Percentiles rank a stretch among this genome's conserved stretches.
These are phyloP conservation scores for Phytophthora cajani DNA, from an alignment of 352 stramenopile genomes.

Conservation along the genomic window DNA sequence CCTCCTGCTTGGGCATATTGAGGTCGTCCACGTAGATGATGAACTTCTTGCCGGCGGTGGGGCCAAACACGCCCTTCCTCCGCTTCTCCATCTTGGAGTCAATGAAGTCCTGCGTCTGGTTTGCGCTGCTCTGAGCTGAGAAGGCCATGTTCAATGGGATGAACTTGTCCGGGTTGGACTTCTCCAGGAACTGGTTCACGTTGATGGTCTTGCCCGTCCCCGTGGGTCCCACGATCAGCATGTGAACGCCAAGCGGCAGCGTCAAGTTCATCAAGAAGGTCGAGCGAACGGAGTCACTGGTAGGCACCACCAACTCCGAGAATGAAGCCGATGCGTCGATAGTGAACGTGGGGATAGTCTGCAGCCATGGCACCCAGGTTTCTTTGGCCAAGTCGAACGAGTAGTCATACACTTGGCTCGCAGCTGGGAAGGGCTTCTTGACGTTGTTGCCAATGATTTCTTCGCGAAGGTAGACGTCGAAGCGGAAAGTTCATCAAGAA, in stretches of 20 bases:
- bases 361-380: slow-evolving; percentile 91
- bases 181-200: slow-evolving; percentile 92
- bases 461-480: slow-evolving; percentile 88
- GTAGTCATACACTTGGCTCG: slow-evolving; percentile 91
- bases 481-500: slow-evolving; percentile 94
- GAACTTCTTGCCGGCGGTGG: slow-evolving; percentile 90
- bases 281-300: slow-evolving; percentile 92
- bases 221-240: slow-evolving; percentile 94
- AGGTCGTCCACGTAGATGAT: slow-evolving; percentile 96
- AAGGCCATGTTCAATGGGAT: slow-evolving; percentile 94
- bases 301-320: slow-evolving; percentile 94
- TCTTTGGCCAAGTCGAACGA: slow-evolving; percentile 85
- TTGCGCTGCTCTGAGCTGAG: slow-evolving; percentile 92
- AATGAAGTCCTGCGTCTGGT: slow-evolving; percentile 95
- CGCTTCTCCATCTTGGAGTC: slow-evolving; percentile 95
- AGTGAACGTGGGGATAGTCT: slow-evolving; percentile 86
- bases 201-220: slow-evolving; percentile 96
- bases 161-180: slow-evolving; percentile 88
- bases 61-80: slow-evolving; percentile 93
- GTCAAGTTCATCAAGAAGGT: slow-evolving; percentile 93
- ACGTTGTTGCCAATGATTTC: slow-evolving; percentile 76
- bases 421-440: slow-evolving; percentile 61
- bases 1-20: slow-evolving; percentile 96
- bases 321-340: slow-evolving; percentile 85
- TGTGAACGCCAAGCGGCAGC: slow-evolving; percentile 83